Evolutionary conservation across 208 protist species (phyloP), one percentile per base, ranked within the genome.

Genomic region (Wallacemonas sp.): DNA sequence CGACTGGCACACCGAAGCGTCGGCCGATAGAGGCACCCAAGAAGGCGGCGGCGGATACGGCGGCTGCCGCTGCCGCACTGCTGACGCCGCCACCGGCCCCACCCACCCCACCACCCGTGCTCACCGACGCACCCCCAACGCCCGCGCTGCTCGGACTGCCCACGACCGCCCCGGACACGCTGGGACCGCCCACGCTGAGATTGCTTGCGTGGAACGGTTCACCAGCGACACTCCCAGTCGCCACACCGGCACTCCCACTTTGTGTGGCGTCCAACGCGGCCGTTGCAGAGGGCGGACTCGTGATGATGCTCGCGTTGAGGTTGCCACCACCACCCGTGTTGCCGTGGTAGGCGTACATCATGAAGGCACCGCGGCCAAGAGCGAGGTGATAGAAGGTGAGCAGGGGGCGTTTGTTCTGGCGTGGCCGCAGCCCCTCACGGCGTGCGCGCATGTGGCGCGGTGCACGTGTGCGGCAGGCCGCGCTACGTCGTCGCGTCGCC

Each of bases 361-460:
- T 63, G 16, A 63, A 24, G 6, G 41, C 29, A 36, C 39, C 63
- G 14, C 65, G 56, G 4, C 61, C 58, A 24, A 56, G 70, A 0
- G 70, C 65, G 6, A 68, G 57, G 23, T 61, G 49, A 16, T 67
- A 43, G 23, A 65, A 63, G 6, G 57, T 49, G n/a, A 63, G 57
- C n/a, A 63, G 29, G 5, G 57, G 39, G 36, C 17, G 21, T 3
- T 0, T 5, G 33, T 23, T 5, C 6, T 67, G 66, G 0, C 78
- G 60, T 3, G 73, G 29, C 21, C 64, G 54, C 5, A 71, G 58
- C 47, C 74, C 65, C 38, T 49, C 21, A 9, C 57, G 34, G 6
- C 57, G 34, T 12, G 26, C 34, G 5, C 39, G 38, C 9, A 49
- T n/a, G 5, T 30, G 58, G 17, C 44, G 57, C 9, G 43, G 52